Evolutionary conservation across 139 green algal species (phyloP).

Genomic region (Coelastrella sp.): DNA sequence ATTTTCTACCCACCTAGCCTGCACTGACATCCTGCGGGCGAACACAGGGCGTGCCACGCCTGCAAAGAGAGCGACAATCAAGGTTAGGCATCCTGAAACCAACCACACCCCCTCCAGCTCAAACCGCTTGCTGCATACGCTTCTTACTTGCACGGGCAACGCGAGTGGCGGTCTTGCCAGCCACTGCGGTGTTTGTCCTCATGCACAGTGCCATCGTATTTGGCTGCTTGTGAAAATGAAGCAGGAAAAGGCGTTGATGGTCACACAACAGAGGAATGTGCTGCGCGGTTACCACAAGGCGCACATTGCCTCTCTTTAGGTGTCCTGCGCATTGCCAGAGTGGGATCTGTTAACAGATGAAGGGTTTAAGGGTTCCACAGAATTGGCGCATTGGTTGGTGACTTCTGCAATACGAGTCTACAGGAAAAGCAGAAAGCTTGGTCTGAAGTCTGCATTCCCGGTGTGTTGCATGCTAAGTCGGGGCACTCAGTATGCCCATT

Average conservation of each 20-base stretch:
- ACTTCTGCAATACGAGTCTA: no score
- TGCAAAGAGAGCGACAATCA: neutral
- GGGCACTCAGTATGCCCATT: no score
- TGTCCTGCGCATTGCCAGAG: neutral
- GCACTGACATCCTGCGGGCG: conserved; percentile 38
- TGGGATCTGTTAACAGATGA: conserved; percentile 12
- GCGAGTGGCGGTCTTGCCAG: conserved; percentile 6
- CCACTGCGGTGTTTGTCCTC: conserved; percentile 24
- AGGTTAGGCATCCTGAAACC: neutral
- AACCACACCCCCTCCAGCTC: neutral
- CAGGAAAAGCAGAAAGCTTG: no score
- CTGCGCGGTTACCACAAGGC: neutral
- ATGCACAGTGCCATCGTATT: conserved; percentile 31
- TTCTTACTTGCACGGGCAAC: conserved; percentile 8
- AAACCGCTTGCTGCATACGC: neutral
- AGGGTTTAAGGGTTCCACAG: neutral
- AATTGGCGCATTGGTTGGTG: no score
- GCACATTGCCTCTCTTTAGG: neutral
- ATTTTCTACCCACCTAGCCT: conserved; percentile 38
- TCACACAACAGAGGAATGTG: conserved; percentile 11
- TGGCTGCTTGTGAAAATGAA: neutral
- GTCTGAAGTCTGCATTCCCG: no score
- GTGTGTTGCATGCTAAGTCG: no score
- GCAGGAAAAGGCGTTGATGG: conserved; percentile 3
- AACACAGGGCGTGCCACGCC: conserved; percentile 36